Base-by-base conservation (phyloP, 202 grass and related monocot genomes). In the Zizania palustris region DNA sequence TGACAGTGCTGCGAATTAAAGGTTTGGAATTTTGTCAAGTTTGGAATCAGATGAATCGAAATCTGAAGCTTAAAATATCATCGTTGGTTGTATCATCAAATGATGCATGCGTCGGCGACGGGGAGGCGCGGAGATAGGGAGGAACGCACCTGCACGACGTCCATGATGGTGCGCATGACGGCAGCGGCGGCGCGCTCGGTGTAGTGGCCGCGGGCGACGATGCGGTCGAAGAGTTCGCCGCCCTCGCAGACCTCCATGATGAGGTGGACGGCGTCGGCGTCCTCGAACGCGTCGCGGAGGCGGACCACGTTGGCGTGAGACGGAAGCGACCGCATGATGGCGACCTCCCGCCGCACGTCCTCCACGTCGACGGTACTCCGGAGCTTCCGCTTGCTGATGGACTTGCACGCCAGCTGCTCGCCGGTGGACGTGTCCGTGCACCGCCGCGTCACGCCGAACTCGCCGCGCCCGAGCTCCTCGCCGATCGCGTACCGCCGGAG, bases 171-270 rank as follows among this genome's bases (percentile, higher is more conserved):
- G 12, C 88, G 88, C 67, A 87, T 82, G 77, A 99, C 96, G 15
- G 42, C 75, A 3, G 88, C 92, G 3, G 96, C 96, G 0, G 85
- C 87, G 33, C 92, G 82, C 83, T 99, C 96, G 19, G 86, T 99
- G 74, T 99, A 99, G 21, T 93, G 96, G 0, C 96, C 96, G 41
- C 85, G 59, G 0, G 92, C 83, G 22, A 98, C 96, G 65, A 98
- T 98, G 45, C 96, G 78, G 60, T 98, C 96, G 71, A 98, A 98
- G 65, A 98, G 83, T 83, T 98, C 96, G 11, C 96, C 96, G 66
- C 96, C 96, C 80, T 98, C 96, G 82, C 91, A 98, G 63, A 98
- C 83, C 89, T 98, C 89, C 96, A 98, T 98, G 53, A 90, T 83
- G 49, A 96, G 85, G 83, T 96, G 88, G 62, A 99, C 92, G 33